Percentiles rank a stretch among this genome's conserved stretches.
phyloP scores from a whole-genome alignment of 2,329 filamentous ascomycete genomes.

The Colletotrichum tropicicola region DNA sequence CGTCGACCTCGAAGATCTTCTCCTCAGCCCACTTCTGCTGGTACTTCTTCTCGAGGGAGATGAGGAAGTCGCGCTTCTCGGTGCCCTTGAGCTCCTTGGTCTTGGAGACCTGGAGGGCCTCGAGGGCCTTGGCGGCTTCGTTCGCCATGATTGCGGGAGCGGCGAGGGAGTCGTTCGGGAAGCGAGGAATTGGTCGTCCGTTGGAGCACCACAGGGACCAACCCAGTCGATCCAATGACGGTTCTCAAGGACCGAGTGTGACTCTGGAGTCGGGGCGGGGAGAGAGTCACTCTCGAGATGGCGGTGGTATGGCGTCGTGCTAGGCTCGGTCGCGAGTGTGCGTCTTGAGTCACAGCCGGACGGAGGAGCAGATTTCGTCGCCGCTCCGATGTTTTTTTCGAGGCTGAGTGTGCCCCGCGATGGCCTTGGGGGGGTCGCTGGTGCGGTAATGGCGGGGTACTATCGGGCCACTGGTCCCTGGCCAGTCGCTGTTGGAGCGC shows the following conservation, averaged over 20 bases:
- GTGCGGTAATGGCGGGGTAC: constrained; percentile 30
- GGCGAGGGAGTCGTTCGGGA: constrained; percentile 1
- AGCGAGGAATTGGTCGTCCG: background rate
- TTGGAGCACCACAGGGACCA: background rate
- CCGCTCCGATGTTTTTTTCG: constrained; percentile 30
- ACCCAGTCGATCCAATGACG: constrained; percentile 11
- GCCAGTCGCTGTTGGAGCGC: constrained; percentile 6
- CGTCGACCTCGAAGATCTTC: constrained; percentile 84
- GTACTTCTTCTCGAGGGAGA: constrained; percentile 90
- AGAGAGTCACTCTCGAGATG: constrained; percentile 1
- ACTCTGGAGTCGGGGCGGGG: background rate
- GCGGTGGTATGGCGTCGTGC: background rate
- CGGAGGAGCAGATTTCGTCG: constrained; percentile 29
- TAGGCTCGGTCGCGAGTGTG: constrained; percentile 12
- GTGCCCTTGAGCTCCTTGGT: constrained; percentile 74
- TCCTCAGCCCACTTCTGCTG: constrained; percentile 84
- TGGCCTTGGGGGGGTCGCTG: constrained; percentile 10
- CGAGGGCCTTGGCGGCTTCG: constrained; percentile 57
- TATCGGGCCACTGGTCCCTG: constrained; percentile 19
- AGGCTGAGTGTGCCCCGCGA: constrained; percentile 33
- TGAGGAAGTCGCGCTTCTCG: constrained; percentile 85
- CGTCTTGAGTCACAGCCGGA: constrained; percentile 29
- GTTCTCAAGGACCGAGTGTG: background rate
- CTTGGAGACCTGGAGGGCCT: constrained; percentile 62
- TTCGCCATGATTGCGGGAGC: constrained; percentile 51